Evolutionary conservation across 352 stramenopile genomes (phyloP).

Genomic region (Pythium angustatum): DNA sequence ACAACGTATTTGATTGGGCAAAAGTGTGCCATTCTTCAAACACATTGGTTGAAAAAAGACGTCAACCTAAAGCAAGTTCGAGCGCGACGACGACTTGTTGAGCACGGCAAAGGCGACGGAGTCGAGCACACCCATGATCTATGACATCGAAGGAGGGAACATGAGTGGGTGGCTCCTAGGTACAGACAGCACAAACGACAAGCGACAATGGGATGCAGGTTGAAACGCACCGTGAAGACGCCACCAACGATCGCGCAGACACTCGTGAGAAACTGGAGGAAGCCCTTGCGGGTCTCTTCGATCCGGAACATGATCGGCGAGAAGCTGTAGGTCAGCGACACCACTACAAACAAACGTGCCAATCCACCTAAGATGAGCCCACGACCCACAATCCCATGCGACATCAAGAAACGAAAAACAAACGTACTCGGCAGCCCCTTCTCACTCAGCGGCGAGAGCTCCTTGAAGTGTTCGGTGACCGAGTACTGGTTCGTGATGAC

Average conservation of each 20-base stretch:
- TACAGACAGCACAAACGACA: background rate
- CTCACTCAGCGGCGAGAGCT: conserved; percentile 85
- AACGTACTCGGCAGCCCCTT: conserved; percentile 81
- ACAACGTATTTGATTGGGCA: conserved; percentile 24
- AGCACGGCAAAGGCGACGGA: conserved; percentile 30
- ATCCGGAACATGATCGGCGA: conserved; percentile 96
- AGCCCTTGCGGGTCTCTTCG: conserved; percentile 91
- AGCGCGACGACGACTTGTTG: conserved; percentile 30
- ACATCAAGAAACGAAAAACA: background rate
- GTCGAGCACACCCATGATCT: conserved; percentile 45
- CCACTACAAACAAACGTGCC: conserved; percentile 69
- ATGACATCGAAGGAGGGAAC: background rate
- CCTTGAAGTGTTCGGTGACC: conserved; percentile 95
- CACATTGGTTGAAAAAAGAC: conserved; percentile 22
- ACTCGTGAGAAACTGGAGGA: conserved; percentile 91
- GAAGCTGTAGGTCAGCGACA: conserved; percentile 98
- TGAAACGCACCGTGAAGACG: conserved; percentile 85
- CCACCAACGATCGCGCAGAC: conserved; percentile 92
- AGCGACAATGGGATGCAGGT: background rate
- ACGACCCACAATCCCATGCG: no score
- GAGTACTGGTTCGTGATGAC: conserved; percentile 98
- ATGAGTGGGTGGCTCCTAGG: no score
- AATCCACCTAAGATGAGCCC: no score
- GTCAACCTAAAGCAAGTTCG: conserved; percentile 23
- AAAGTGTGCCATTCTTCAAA: conserved; percentile 16